Evolutionary conservation across 2,329 filamentous ascomycete species (phyloP).

Genomic region (Drechslerella dactyloides): DNA sequence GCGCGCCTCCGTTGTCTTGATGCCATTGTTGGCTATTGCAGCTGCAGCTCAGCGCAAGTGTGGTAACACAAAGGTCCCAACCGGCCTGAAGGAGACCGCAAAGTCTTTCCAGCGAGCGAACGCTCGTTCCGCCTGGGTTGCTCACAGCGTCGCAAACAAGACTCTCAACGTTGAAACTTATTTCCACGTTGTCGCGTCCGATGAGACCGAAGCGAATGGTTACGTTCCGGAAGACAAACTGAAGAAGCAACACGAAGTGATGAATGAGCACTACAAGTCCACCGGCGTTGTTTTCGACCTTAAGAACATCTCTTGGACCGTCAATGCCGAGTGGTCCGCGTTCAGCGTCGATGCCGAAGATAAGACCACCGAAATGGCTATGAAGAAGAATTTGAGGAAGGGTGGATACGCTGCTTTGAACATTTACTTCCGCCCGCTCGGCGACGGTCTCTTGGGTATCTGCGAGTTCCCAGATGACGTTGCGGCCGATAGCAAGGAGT

Average conservation of each 20-base stretch:
- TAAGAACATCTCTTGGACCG: slow-evolving; percentile 60
- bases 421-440: slow-evolving; percentile 56
- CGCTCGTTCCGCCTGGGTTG: slow-evolving; percentile 23
- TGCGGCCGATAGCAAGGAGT: slow-evolving; percentile 56
- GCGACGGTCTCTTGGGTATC: slow-evolving; percentile 53
- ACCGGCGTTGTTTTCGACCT: slow-evolving; percentile 62
- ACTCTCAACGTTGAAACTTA: slow-evolving; percentile 51
- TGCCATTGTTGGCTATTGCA: slow-evolving; percentile 47
- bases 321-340: slow-evolving; percentile 62
- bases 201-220: slow-evolving; percentile 53
- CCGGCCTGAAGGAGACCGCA: slow-evolving; percentile 38
- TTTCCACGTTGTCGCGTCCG: slow-evolving; percentile 57
- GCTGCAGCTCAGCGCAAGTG: slow-evolving; percentile 38
- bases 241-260: slow-evolving; percentile 59
- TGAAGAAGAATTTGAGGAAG: slow-evolving; percentile 61
- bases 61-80: slow-evolving; percentile 40
- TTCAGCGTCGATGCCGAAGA: slow-evolving; percentile 27
- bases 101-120: slow-evolving; percentile 41
- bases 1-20: slow-evolving; percentile 43
- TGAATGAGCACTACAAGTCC: slow-evolving; percentile 61
- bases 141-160: slow-evolving; percentile 28
- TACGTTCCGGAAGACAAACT: slow-evolving; percentile 56
- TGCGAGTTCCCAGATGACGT: slow-evolving; percentile 53
- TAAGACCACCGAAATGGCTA: slow-evolving; percentile 58
- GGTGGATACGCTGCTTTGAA: slow-evolving; percentile 59